Percentiles rank a stretch among this genome's conserved stretches.
phyloP scores from a whole-genome alignment of 148 eudicot genomes.

The Fallopia convolvulus region DNA sequence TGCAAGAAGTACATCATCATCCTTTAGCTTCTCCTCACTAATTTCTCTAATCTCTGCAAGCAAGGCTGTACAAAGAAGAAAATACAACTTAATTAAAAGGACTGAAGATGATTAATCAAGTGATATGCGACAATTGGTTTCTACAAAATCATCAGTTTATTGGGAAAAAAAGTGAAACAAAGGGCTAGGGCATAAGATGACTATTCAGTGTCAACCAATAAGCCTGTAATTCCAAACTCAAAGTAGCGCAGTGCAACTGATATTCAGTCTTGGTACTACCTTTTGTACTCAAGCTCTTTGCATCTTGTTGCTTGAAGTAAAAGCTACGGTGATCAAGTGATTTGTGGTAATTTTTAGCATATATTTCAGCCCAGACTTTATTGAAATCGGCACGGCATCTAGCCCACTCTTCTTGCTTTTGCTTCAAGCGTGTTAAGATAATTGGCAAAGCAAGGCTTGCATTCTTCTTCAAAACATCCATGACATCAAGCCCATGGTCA shows the following conservation, averaged over 20 bases:
- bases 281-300: conserved; percentile 84
- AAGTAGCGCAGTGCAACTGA: neutral
- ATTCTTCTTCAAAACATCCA: conserved; percentile 76
- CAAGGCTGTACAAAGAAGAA: conserved; percentile 48
- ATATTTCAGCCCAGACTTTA: conserved; percentile 84
- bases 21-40: conserved; percentile 48
- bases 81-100: neutral
- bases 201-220: neutral
- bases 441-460: conserved; percentile 75
- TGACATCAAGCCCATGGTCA: conserved; percentile 91
- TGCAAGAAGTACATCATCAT: conserved; percentile 49
- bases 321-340: conserved; percentile 95
- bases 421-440: conserved; percentile 85
- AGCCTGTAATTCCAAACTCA: neutral
- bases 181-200: neutral
- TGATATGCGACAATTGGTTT: neutral
- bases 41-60: conserved; percentile 74
- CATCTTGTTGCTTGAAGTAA: conserved; percentile 93
- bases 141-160: neutral
- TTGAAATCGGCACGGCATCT: conserved; percentile 83
- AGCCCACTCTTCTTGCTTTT: conserved; percentile 92
- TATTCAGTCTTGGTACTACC: conserved; percentile 33
- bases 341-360: conserved; percentile 83
- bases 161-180: neutral
- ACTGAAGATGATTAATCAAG: neutral